Conservation (phyloP, 2,329 filamentous ascomycete genomes). For the Scedosporium apiospermum region DNA sequence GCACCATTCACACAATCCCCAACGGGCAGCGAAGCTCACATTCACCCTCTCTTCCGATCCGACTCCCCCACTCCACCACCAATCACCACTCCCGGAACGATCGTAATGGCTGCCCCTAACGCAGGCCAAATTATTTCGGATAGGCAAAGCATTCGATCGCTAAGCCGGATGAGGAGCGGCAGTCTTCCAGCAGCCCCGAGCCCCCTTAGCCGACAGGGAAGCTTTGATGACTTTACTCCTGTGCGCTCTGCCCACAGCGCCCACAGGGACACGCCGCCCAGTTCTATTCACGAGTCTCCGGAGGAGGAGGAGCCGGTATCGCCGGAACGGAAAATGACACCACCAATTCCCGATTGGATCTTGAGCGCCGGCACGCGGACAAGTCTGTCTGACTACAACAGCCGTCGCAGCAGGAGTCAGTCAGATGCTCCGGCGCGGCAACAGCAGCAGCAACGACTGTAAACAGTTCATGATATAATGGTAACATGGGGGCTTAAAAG, state of each 20-base stretch:
- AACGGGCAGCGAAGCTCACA: conserved; percentile 48
- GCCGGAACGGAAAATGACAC: conserved; percentile 41
- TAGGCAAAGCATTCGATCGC: conserved; percentile 37
- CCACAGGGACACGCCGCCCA: not conserved
- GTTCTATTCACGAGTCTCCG: conserved; percentile 12
- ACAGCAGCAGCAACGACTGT: not conserved
- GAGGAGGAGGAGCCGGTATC: conserved; percentile 15
- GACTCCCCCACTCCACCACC: conserved; percentile 61
- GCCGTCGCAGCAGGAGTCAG: conserved; percentile 37
- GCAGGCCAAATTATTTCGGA: conserved; percentile 55
- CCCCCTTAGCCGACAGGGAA: conserved; percentile 40
- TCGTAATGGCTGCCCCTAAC: conserved; percentile 60
- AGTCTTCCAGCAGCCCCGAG: conserved; percentile 37
- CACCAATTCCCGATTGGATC: conserved; percentile 53
- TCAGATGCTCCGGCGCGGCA: conserved; percentile 34
- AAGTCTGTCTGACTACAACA: conserved; percentile 38
- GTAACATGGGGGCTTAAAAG: conserved; percentile 51
- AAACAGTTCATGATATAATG: conserved; percentile 31
- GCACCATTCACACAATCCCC: not conserved
- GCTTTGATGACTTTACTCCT: conserved; percentile 35
- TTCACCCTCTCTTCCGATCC: conserved; percentile 69
- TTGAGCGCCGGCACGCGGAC: conserved; percentile 41
- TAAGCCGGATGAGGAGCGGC: conserved; percentile 45
- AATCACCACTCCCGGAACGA: conserved; percentile 56
- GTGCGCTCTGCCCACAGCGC: conserved; percentile 10